Conservation (phyloP, 2,329 filamentous ascomycete species). For the Aspergillus sp. region DNA sequence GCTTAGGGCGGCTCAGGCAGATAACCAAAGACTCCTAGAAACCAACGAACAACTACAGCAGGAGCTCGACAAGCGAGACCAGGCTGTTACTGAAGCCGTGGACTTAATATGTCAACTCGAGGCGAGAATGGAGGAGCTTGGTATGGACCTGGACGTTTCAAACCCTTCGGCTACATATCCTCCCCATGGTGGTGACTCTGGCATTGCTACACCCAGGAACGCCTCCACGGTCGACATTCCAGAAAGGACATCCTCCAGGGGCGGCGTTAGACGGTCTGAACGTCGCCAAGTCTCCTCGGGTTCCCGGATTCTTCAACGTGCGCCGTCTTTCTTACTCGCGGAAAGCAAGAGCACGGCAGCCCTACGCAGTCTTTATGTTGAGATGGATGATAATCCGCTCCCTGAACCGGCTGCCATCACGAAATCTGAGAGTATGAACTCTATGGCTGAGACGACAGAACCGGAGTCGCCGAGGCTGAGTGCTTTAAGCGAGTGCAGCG, state of each 20-base stretch:
- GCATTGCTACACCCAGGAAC: constrained; percentile 29
- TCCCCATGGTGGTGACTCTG: constrained; percentile 25
- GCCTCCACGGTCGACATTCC: constrained; percentile 35
- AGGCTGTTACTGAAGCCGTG: constrained; percentile 45
- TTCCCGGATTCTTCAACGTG: constrained; percentile 30
- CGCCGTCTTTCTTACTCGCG: constrained; percentile 42
- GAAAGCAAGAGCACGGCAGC: constrained; percentile 38
- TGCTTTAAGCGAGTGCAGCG: constrained; percentile 46
- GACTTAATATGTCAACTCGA: constrained; percentile 46
- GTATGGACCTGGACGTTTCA: constrained; percentile 20
- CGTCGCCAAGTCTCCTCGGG: constrained; percentile 21
- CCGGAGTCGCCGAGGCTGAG: constrained; percentile 43
- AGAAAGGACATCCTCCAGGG: constrained; percentile 39
- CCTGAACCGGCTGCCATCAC: constrained; percentile 29
- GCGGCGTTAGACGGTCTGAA: constrained; percentile 21
- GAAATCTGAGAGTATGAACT: constrained; percentile 37
- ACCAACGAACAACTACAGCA: constrained; percentile 38
- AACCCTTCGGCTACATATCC: constrained; percentile 27
- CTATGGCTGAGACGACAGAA: constrained; percentile 34
- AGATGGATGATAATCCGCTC: constrained; percentile 29
- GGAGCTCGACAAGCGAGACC: constrained; percentile 41
- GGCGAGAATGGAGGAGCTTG: constrained; percentile 37
- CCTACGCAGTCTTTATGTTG: constrained; percentile 40
- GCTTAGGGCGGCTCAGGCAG: constrained; percentile 35
- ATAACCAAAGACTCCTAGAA: constrained; percentile 37